Conservation (phyloP, 805 yeast species). For the Yarrowia alimentaria region DNA sequence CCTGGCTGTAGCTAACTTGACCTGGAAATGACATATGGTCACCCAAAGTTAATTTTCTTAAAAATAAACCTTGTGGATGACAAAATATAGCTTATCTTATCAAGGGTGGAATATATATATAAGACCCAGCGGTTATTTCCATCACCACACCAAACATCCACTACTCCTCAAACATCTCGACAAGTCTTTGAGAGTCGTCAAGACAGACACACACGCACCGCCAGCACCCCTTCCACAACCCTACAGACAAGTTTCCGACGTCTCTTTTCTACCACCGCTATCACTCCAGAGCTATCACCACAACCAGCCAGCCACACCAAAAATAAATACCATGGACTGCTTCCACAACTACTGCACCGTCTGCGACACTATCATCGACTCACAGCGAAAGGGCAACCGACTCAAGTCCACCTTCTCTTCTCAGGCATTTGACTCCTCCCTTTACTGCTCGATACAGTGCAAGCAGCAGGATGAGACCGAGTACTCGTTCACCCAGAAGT, state of each 20-base stretch:
- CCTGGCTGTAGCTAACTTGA: slow-evolving; percentile 7
- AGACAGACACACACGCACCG: slow-evolving; percentile 5
- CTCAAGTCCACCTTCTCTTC: slow-evolving; percentile 25
- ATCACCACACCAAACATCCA: slow-evolving; percentile 1
- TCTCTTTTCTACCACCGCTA: slow-evolving; percentile 6
- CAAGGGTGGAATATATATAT: slow-evolving; percentile 25
- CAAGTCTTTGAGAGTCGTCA: neutral
- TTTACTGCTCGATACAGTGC: slow-evolving; percentile 42
- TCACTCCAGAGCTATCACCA: slow-evolving; percentile 11
- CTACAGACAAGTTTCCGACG: slow-evolving; percentile 7
- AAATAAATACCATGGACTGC: slow-evolving; percentile 26
- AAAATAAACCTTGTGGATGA: slow-evolving; percentile 19
- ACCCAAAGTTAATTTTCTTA: slow-evolving; percentile 12
- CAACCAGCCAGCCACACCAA: slow-evolving; percentile 5
- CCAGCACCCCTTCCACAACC: no score
- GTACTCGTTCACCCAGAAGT: slow-evolving; percentile 21
- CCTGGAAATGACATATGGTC: slow-evolving; percentile 22
- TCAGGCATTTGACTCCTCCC: slow-evolving; percentile 30
- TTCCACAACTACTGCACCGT: slow-evolving; percentile 41
- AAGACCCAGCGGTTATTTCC: slow-evolving; percentile 12
- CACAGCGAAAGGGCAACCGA: slow-evolving; percentile 28
- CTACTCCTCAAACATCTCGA: neutral
- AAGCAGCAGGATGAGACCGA: slow-evolving; percentile 33
- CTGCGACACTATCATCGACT: slow-evolving; percentile 39
- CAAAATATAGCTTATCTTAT: slow-evolving; percentile 28